Conservation (phyloP, 192 early-diverging fungal species). For the Backusella psychrophila region DNA sequence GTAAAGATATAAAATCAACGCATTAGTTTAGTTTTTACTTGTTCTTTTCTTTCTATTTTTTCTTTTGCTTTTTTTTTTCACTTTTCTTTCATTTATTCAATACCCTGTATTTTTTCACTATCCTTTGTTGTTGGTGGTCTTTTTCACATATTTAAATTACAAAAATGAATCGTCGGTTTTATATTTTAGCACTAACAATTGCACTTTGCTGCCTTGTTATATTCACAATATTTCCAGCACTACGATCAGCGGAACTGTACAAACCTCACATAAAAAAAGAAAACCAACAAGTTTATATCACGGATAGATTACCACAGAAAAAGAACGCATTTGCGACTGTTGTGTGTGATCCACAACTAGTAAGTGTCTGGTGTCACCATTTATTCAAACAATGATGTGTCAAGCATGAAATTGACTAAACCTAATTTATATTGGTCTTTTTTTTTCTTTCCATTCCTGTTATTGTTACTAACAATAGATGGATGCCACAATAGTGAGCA, state of each 20-base stretch:
- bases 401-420: not conserved
- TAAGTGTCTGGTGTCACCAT: not conserved
- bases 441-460: not conserved
- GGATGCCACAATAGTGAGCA: not conserved
- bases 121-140: not conserved
- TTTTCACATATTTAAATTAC: not conserved
- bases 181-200: not conserved
- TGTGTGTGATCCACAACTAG: not conserved
- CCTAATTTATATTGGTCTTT: not conserved
- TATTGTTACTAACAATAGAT: constrained; percentile 1
- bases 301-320: not conserved
- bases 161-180: constrained; percentile 1
- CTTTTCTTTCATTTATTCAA: not conserved
- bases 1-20: not conserved
- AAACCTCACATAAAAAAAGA: not conserved
- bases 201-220: not conserved
- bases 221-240: not conserved
- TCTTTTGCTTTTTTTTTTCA: not conserved
- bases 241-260: not conserved
- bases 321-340: not conserved
- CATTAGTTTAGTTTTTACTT: not conserved
- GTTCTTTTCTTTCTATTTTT: not conserved
- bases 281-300: not conserved
- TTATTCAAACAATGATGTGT: not conserved
- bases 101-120: not conserved